Conservation (phyloP, 768 basidiomycete species). For the Infundibulicybe gibba region DNA sequence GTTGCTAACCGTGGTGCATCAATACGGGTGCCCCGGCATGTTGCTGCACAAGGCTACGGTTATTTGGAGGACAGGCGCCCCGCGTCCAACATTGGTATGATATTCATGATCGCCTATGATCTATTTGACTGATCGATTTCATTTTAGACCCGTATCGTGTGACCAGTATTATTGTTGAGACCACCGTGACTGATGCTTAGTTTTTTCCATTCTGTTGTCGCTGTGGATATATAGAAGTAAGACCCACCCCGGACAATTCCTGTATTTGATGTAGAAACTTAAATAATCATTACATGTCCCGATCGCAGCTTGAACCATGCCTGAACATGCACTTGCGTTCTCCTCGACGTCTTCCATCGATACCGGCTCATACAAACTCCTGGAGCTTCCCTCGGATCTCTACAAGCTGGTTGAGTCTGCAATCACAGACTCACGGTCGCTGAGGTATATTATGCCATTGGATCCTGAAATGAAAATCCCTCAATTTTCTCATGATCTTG, state of each 20-base stretch:
- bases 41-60: slow-evolving; percentile 88
- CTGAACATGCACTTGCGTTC: slow-evolving; percentile 48
- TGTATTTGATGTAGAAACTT: background rate
- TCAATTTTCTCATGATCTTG: no score
- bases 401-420: slow-evolving; percentile 58
- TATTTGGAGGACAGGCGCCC: slow-evolving; percentile 97
- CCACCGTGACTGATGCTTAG: slow-evolving; percentile 69
- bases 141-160: slow-evolving; percentile 89
- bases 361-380: slow-evolving; percentile 55
- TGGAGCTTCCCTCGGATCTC: slow-evolving; percentile 74
- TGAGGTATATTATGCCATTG: slow-evolving; percentile 22
- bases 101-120: background rate
- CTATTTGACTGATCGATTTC: slow-evolving; percentile 6
- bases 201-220: slow-evolving; percentile 7
- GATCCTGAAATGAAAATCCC: slow-evolving; percentile 6
- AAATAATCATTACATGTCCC: background rate
- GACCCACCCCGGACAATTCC: background rate
- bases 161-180: slow-evolving; percentile 85
- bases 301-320: slow-evolving; percentile 23
- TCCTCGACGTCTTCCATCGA: slow-evolving; percentile 45
- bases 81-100: slow-evolving; percentile 93
- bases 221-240: background rate
- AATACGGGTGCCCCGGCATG: slow-evolving; percentile 93
- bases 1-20: slow-evolving; percentile 98
- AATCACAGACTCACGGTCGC: slow-evolving; percentile 22